These are phyloP conservation scores for Naganishia sp. DNA, from an alignment of 1,284 basidiomycete genomes.

Conservation along the genomic window DNA sequence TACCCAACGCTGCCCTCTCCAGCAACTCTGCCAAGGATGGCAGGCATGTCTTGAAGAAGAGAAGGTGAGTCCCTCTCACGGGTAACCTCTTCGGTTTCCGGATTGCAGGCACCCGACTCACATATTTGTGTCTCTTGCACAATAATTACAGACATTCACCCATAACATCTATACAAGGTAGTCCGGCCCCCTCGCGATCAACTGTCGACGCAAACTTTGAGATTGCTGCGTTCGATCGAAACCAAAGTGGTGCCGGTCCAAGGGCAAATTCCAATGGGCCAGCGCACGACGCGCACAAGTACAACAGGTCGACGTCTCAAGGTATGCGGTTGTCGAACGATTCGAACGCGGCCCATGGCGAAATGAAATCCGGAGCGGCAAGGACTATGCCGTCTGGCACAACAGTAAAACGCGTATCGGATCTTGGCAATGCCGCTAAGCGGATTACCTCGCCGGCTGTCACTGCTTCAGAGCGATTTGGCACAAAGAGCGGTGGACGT, in stretches of 20 bases:
- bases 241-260: background rate
- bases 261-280: background rate
- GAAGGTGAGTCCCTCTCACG: conserved; percentile 38
- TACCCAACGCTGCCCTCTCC: background rate
- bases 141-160: conserved; percentile 6
- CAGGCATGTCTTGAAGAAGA: conserved; percentile 48
- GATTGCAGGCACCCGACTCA: background rate
- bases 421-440: background rate
- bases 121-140: too few species aligned
- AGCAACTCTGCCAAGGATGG: conserved; percentile 38
- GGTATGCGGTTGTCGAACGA: background rate
- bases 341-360: background rate
- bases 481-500: background rate
- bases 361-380: background rate
- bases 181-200: background rate
- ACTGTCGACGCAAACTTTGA: background rate
- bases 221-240: background rate
- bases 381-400: background rate
- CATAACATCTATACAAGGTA: background rate
- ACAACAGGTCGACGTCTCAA: background rate
- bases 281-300: background rate
- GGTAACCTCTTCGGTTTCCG: background rate
- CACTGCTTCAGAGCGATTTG: background rate
- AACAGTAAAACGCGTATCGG: background rate
- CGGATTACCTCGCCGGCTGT: background rate